These are phyloP conservation scores for Macrocystidia cucumis DNA, from an alignment of 1,284 basidiomycete species.

Conservation along the genomic window DNA sequence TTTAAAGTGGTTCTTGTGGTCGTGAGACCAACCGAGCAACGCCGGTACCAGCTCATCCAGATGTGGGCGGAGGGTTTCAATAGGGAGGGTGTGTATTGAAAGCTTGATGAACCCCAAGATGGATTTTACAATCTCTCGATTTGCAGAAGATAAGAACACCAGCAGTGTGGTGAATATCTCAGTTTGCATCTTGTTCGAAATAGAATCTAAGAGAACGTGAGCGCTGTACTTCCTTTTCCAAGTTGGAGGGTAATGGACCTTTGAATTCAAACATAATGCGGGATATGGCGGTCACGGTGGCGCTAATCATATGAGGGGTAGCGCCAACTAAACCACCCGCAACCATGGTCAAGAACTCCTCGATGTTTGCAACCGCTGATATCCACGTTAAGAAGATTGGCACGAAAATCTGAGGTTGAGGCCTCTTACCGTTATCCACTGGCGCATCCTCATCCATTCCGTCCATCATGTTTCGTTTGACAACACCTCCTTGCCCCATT, in stretches of 20 bases:
- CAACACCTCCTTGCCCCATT: constrained; percentile 84
- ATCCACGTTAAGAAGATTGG: constrained; percentile 7
- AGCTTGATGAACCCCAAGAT: constrained; percentile 95
- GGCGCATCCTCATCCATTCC: constrained; percentile 71
- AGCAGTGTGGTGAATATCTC: constrained; percentile 86
- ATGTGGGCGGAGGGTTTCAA: constrained; percentile 67
- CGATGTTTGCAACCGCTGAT: constrained; percentile 69
- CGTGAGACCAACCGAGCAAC: constrained; percentile 88
- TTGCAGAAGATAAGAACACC: constrained; percentile 88
- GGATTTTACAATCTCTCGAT: constrained; percentile 97
- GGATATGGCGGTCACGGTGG: constrained; percentile 91
- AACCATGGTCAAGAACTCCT: constrained; percentile 97
- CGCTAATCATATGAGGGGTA: constrained; percentile 97
- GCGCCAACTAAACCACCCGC: constrained; percentile 92
- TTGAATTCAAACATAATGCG: constrained; percentile 96
- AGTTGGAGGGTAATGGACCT: constrained; percentile 36
- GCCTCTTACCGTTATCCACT: constrained; percentile 42
- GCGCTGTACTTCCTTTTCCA: background rate
- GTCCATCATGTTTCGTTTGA: constrained; percentile 72
- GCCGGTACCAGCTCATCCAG: constrained; percentile 78
- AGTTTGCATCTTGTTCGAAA: constrained; percentile 71
- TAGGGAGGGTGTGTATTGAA: constrained; percentile 77
- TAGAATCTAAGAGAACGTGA: constrained; percentile 32
- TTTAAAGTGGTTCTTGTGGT: constrained; percentile 99
- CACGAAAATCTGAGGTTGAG: constrained; percentile 2